phyloP scores from a whole-genome alignment of 768 basidiomycete species.

The Inosperma sp. region DNA sequence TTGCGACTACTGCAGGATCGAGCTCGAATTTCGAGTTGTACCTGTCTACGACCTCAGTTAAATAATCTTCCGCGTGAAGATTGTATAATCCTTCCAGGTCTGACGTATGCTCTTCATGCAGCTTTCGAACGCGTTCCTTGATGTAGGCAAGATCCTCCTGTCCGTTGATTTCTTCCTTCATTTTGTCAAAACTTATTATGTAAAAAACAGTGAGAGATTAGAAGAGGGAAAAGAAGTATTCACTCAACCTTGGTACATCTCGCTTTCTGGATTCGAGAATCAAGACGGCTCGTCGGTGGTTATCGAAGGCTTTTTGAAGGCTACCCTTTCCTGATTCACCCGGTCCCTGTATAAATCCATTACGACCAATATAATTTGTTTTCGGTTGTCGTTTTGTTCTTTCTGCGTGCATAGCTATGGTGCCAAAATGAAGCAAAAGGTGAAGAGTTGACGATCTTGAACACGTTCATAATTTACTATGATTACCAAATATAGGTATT shows the following conservation, averaged over 20 bases:
- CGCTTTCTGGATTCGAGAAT: conserved; percentile 37
- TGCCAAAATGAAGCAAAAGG: background rate
- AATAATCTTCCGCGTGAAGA: conserved; percentile 33
- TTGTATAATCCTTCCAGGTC: conserved; percentile 38
- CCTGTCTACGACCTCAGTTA: conserved; percentile 31
- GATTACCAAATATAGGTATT: no score
- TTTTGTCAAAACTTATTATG: conserved; percentile 30
- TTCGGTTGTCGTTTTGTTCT: conserved; percentile 4
- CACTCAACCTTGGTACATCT: conserved; percentile 40
- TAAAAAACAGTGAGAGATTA: background rate
- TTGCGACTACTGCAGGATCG: background rate
- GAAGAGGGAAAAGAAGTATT: background rate
- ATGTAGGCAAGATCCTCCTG: conserved; percentile 25
- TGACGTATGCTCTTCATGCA: conserved; percentile 28
- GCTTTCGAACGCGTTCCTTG: conserved; percentile 25
- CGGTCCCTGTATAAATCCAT: conserved; percentile 14
- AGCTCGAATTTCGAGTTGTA: conserved; percentile 31
- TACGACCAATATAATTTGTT: conserved; percentile 8
- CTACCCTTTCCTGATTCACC: conserved; percentile 11
- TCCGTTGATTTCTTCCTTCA: conserved; percentile 31
- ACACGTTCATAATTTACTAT: no score
- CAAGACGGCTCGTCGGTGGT: conserved; percentile 35
- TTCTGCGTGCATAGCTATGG: background rate
- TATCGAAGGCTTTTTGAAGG: conserved; percentile 22
- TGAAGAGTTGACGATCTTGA: background rate